Evolutionary conservation across 257 asterid genomes (phyloP).

Genomic region (Forsythia viridissima): DNA sequence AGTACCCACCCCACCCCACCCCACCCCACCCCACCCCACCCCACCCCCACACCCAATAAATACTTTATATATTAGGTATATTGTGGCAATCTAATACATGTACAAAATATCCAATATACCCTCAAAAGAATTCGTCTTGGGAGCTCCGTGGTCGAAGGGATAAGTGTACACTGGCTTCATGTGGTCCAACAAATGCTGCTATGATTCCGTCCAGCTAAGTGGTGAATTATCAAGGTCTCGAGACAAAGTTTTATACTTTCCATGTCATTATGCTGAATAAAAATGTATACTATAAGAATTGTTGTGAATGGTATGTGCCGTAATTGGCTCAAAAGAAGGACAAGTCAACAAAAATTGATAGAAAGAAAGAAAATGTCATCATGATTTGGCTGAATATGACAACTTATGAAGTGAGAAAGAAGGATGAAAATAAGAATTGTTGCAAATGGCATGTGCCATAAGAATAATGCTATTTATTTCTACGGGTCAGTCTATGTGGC

Average conservation of each 20-base stretch:
- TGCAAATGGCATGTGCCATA: slow-evolving; percentile 22
- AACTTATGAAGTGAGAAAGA: slow-evolving; percentile 35
- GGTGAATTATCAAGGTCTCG: too few relatives aligned
- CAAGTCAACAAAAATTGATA: neutral
- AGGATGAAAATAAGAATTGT: slow-evolving; percentile 36
- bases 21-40: too few relatives aligned
- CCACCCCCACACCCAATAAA: too few relatives aligned
- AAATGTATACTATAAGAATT: neutral
- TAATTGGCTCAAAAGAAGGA: slow-evolving; percentile 3
- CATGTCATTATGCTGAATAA: neutral
- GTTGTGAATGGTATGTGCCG: neutral
- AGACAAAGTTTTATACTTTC: neutral
- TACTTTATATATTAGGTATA: neutral
- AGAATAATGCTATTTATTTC: too few relatives aligned
- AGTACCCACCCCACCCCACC: too few relatives aligned
- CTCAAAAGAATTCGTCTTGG: too few relatives aligned
- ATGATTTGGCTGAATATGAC: slow-evolving; percentile 26
- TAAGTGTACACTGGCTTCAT: neutral
- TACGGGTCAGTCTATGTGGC: too few relatives aligned
- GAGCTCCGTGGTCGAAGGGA: neutral
- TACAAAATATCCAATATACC: neutral
- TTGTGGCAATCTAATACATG: neutral
- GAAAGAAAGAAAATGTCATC: slow-evolving; percentile 11
- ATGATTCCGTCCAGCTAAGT: neutral
- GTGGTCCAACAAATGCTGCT: neutral